These are phyloP conservation scores for Litchi chinensis DNA, from an alignment of 345 rosid species.

Conservation along the genomic window DNA sequence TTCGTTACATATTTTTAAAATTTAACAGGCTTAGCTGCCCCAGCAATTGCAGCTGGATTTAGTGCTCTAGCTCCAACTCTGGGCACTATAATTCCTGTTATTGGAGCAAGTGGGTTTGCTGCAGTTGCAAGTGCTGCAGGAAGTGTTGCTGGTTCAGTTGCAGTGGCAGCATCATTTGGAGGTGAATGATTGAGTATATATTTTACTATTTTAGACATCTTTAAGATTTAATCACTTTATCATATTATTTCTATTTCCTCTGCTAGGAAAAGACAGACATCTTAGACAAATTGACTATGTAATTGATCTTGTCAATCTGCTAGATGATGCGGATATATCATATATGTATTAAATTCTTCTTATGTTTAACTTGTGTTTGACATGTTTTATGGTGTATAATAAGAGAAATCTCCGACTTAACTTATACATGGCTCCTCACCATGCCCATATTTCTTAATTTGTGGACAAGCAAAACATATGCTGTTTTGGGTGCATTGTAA, in stretches of 20 bases:
- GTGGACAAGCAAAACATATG: background rate
- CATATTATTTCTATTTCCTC: constrained; percentile 6
- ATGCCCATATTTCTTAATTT: background rate
- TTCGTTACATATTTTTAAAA: constrained; percentile 15
- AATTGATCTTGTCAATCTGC: background rate
- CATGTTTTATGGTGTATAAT: background rate
- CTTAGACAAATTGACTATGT: background rate
- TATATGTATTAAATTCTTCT: background rate
- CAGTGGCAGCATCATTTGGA: constrained; percentile 99
- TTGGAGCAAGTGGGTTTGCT: constrained; percentile 97
- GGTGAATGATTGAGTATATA: constrained; percentile 47
- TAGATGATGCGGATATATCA: background rate
- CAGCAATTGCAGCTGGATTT: constrained; percentile 98
- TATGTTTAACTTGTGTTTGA: background rate
- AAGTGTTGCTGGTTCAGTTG: constrained; percentile 96
- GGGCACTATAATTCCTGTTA: constrained; percentile 89
- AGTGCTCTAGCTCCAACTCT: constrained; percentile 91
- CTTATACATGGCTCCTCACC: background rate
- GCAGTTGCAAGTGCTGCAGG: constrained; percentile 98
- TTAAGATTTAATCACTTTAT: constrained; percentile 7
- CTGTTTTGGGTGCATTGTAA: background rate
- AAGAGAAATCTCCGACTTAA: background rate
- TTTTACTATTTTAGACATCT: background rate
- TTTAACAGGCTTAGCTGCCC: constrained; percentile 89
- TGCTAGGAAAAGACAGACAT: background rate